These are phyloP conservation scores for Saitozyma podzolica DNA, from an alignment of 768 basidiomycete genomes.

Conservation along the genomic window DNA sequence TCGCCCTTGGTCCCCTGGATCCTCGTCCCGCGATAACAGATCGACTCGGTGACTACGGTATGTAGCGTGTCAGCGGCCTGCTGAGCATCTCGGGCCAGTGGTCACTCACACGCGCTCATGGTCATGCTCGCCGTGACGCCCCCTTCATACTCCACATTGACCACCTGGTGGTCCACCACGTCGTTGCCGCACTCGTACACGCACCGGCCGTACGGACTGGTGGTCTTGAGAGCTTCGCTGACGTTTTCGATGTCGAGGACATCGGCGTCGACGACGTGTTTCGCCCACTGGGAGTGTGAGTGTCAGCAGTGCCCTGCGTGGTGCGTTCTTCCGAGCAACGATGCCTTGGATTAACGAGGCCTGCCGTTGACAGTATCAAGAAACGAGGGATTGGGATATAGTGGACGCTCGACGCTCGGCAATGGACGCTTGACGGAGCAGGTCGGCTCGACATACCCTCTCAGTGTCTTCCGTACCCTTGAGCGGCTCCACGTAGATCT, in stretches of 20 bases:
- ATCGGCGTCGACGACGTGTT: slow-evolving; percentile 68
- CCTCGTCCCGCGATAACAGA: slow-evolving; percentile 79
- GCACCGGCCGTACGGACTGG: slow-evolving; percentile 71
- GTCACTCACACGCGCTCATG: slow-evolving; percentile 65
- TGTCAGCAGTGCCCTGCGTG: background rate
- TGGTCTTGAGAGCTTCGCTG: slow-evolving; percentile 65
- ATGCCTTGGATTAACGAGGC: too few relatives aligned
- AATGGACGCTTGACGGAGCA: too few relatives aligned
- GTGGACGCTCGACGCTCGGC: background rate
- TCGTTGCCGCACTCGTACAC: slow-evolving; percentile 84
- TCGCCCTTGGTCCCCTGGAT: slow-evolving; percentile 85
- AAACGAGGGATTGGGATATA: background rate
- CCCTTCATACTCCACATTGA: slow-evolving; percentile 80
- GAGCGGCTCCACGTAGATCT: slow-evolving; percentile 78
- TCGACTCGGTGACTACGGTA: slow-evolving; percentile 60
- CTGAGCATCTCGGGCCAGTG: background rate
- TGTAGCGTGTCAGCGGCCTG: background rate
- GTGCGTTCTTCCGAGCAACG: background rate
- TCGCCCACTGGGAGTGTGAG: slow-evolving; percentile 62
- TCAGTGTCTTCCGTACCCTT: slow-evolving; percentile 28
- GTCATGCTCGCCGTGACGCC: slow-evolving; percentile 83
- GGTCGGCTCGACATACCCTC: slow-evolving; percentile 10
- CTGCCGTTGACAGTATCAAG: too few relatives aligned
- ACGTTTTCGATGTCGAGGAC: slow-evolving; percentile 85
- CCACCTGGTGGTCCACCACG: slow-evolving; percentile 87